phyloP scores from a whole-genome alignment of 2,329 filamentous ascomycete genomes.

The Claviceps sp. region DNA sequence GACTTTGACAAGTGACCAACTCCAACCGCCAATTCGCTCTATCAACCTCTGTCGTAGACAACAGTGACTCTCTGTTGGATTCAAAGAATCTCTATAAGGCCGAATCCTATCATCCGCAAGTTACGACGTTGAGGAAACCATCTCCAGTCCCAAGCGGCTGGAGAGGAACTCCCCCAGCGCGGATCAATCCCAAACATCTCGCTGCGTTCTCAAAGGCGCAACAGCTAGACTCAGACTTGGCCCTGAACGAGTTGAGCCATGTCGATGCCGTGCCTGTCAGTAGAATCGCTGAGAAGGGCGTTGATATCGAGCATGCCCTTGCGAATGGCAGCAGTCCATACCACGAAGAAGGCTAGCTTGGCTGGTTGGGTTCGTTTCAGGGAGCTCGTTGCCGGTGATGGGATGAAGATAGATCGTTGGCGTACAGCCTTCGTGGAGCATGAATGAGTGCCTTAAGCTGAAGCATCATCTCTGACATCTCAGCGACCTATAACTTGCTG shows the following conservation, averaged over 20 bases:
- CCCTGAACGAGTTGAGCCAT: conserved; percentile 47
- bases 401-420: not conserved
- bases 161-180: conserved; percentile 27
- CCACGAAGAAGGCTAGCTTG: conserved; percentile 36
- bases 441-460: not conserved
- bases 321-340: conserved; percentile 55
- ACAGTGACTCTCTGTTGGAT: not conserved
- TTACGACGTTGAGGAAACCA: conserved; percentile 31
- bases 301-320: conserved; percentile 43
- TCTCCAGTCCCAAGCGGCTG: conserved; percentile 25
- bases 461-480: too few species aligned
- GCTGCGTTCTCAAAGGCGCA: conserved; percentile 46
- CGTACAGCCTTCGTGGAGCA: not conserved
- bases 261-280: conserved; percentile 43
- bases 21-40: not conserved
- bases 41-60: not conserved
- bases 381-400: not conserved
- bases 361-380: not conserved
- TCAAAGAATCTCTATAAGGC: conserved; percentile 12
- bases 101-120: conserved; percentile 28
- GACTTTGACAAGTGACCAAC: not conserved
- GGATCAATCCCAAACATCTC: conserved; percentile 32
- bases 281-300: conserved; percentile 40
- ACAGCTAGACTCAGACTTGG: conserved; percentile 51
- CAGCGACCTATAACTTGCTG: too few species aligned